Conservation (phyloP, 176 grass and related monocot genomes). For the Oryza meridionalis region DNA sequence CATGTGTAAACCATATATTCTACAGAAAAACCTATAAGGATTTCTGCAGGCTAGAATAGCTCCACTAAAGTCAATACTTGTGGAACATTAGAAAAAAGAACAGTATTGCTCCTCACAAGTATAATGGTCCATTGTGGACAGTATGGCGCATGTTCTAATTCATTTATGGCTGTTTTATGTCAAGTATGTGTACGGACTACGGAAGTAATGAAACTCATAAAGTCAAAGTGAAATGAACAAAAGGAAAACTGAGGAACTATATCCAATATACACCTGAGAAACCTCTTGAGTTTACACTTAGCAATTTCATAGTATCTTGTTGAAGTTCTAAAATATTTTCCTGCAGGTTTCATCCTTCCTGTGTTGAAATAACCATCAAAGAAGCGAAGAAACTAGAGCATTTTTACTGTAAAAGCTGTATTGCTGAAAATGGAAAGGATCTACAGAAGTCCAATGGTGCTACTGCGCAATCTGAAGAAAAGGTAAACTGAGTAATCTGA, state of each 20-base stretch:
- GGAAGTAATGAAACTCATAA: too few relatives aligned
- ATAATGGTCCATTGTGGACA: background rate
- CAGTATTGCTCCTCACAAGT: background rate
- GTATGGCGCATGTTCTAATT: background rate
- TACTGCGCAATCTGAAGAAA: conserved; percentile 68
- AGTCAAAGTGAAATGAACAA: background rate
- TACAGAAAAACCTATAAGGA: background rate
- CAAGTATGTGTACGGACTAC: background rate
- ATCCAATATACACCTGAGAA: background rate
- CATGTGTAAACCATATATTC: background rate
- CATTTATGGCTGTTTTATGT: background rate
- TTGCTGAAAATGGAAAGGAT: conserved; percentile 78
- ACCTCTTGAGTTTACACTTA: conserved; percentile 10
- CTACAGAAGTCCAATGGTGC: conserved; percentile 58
- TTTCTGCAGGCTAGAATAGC: background rate
- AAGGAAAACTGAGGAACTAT: background rate
- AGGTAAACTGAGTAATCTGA: conserved; percentile 48
- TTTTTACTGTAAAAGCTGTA: conserved; percentile 81
- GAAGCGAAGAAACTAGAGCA: conserved; percentile 90
- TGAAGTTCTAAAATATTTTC: conserved; percentile 24
- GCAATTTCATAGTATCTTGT: conserved; percentile 6
- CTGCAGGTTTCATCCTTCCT: conserved; percentile 88
- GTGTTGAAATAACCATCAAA: conserved; percentile 80
- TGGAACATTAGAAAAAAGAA: background rate
- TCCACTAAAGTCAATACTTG: conserved; percentile 1